phyloP scores from a whole-genome alignment of 169 alveolate genomes.

The Plasmodium falciparum region DNA sequence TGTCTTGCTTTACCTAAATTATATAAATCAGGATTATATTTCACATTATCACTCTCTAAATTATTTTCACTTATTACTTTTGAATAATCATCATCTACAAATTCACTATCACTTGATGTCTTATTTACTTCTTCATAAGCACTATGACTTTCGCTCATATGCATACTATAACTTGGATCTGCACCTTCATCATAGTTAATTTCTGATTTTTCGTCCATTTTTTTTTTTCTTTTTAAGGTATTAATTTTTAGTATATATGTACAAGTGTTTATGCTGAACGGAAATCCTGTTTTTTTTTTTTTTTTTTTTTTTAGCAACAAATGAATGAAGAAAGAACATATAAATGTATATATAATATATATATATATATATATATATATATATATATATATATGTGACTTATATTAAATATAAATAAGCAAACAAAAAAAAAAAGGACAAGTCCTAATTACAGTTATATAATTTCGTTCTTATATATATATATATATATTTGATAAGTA shows the following conservation, averaged over 20 bases:
- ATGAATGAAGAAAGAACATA: too few relatives aligned
- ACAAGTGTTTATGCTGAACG: background rate
- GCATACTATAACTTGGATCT: background rate
- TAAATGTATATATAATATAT: too few relatives aligned
- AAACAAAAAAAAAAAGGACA: too few relatives aligned
- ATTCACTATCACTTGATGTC: constrained; percentile 11
- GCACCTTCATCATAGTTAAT: constrained; percentile 1
- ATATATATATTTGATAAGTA: too few relatives aligned
- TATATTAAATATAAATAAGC: too few relatives aligned
- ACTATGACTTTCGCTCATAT: background rate
- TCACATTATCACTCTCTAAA: constrained; percentile 5
- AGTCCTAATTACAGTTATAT: too few relatives aligned
- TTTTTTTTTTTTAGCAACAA: background rate
- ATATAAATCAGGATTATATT: constrained; percentile 57
- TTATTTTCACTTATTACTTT: background rate
- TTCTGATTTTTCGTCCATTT: constrained; percentile 57
- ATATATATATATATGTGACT: too few relatives aligned
- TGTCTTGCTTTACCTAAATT: constrained; percentile 63
- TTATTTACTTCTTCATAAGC: constrained; percentile 1
- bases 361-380: too few relatives aligned
- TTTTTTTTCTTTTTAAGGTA: too few relatives aligned
- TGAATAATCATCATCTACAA: background rate
- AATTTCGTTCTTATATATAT: too few relatives aligned
- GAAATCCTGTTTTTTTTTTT: background rate
- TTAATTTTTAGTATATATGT: background rate